Conservation (phyloP, 148 eudicot species). For the Heliamphora exappendiculata region DNA sequence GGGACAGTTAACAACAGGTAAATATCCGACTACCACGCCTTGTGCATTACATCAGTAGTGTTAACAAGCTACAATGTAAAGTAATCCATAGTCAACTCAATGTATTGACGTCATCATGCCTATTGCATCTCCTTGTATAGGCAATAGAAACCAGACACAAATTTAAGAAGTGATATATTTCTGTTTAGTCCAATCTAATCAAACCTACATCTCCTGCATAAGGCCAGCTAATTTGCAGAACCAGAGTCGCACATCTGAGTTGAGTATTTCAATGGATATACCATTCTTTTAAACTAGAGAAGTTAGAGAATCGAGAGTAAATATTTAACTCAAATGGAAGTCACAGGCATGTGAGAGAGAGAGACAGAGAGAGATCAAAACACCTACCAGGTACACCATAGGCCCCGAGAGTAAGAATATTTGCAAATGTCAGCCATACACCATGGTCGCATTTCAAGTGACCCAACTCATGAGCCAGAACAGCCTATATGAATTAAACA, state of each 20-base stretch:
- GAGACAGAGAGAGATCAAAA: neutral
- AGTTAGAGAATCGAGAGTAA: neutral
- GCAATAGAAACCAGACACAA: neutral
- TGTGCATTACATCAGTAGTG: too few species aligned
- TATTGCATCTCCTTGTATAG: neutral
- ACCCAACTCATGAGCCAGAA: constrained; percentile 95
- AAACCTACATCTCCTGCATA: neutral
- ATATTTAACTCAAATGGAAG: neutral
- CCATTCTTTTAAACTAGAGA: neutral
- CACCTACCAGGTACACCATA: constrained; percentile 74
- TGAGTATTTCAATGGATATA: neutral
- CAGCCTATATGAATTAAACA: constrained; percentile 50
- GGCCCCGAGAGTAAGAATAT: constrained; percentile 83
- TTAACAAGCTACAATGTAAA: too few species aligned
- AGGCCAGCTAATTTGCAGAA: neutral
- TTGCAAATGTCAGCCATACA: constrained; percentile 88
- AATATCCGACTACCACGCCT: too few species aligned
- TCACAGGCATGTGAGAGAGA: neutral
- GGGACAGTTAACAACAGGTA: neutral
- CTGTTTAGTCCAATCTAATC: neutral
- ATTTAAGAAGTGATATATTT: neutral
- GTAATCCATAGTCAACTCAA: neutral
- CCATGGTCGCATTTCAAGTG: constrained; percentile 99
- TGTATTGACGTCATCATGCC: neutral
- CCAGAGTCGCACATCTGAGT: neutral